phyloP scores from a whole-genome alignment of 805 yeast species.

The Cyberlindnera xishuangbannaensis region DNA sequence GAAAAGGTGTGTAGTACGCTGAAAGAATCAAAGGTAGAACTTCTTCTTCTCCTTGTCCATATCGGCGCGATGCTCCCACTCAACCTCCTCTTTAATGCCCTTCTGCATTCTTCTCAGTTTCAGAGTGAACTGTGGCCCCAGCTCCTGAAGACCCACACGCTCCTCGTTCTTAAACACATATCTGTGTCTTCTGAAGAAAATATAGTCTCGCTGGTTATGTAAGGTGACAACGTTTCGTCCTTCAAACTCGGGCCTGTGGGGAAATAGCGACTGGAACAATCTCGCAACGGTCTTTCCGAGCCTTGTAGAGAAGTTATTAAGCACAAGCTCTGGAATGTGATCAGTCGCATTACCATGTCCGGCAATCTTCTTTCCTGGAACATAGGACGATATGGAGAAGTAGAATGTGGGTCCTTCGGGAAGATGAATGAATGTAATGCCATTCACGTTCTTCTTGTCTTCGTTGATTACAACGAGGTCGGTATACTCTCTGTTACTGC shows the following conservation, averaged over 20 bases:
- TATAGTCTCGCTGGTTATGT: conserved; percentile 94
- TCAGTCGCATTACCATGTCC: conserved; percentile 92
- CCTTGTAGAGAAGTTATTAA: conserved; percentile 89
- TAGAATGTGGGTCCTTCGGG: conserved; percentile 96
- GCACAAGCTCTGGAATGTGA: conserved; percentile 85
- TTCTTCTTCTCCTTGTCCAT: conserved; percentile 96
- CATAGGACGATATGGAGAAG: conserved; percentile 74
- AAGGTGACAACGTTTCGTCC: conserved; percentile 95
- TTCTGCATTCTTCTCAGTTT: conserved; percentile 83
- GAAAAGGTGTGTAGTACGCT: too few species aligned
- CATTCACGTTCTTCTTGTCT: conserved; percentile 88
- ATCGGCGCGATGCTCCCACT: conserved; percentile 94
- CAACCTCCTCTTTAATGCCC: conserved; percentile 87
- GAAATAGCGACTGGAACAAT: conserved; percentile 86
- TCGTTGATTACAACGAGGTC: conserved; percentile 88
- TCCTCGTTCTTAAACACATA: conserved; percentile 86
- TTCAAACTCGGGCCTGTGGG: conserved; percentile 87
- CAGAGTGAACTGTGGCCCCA: conserved; percentile 95
- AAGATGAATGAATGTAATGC: conserved; percentile 86
- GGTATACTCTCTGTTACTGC: conserved; percentile 79
- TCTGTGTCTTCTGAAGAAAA: conserved; percentile 93
- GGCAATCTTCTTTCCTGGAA: conserved; percentile 64
- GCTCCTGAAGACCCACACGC: conserved; percentile 89
- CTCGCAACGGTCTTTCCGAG: conserved; percentile 92
- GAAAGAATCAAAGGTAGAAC: conserved; percentile 69